Percentiles rank a stretch among this genome's conserved stretches.
These are phyloP conservation scores for Ustilago crameri DNA, from an alignment of 1,284 basidiomycete species.

Conservation along the genomic window DNA sequence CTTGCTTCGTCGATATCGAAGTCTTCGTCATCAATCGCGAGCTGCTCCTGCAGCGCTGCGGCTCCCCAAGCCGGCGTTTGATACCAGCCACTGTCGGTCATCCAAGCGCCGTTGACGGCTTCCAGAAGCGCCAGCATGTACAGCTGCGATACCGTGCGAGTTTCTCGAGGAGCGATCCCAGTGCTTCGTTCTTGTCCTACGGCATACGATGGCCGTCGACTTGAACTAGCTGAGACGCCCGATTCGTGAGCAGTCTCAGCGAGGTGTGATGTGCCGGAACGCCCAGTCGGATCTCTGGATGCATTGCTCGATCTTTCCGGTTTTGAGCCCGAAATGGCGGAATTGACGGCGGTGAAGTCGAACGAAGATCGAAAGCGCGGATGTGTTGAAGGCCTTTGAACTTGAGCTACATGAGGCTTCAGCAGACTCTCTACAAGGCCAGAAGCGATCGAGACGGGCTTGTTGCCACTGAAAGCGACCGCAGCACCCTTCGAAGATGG, in stretches of 20 bases:
- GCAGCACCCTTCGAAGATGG: slow-evolving; percentile 23
- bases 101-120: slow-evolving; percentile 39
- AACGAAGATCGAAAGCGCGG: slow-evolving; percentile 33
- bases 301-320: neutral
- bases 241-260: slow-evolving; percentile 11
- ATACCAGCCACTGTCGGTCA: slow-evolving; percentile 39
- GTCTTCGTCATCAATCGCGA: slow-evolving; percentile 24
- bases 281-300: neutral
- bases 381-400: neutral
- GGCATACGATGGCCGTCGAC: slow-evolving; percentile 15
- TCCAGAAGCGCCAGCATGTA: slow-evolving; percentile 37
- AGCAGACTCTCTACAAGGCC: slow-evolving; percentile 26
- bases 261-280: neutral
- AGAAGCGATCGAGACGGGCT: slow-evolving; percentile 20
- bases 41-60: slow-evolving; percentile 16
- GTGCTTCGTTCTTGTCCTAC: neutral
- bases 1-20: slow-evolving; percentile 15
- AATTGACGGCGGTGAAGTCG: slow-evolving; percentile 15
- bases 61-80: slow-evolving; percentile 30
- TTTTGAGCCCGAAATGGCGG: neutral
- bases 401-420: slow-evolving; percentile 20
- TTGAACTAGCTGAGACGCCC: slow-evolving; percentile 11
- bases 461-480: slow-evolving; percentile 16
- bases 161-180: slow-evolving; percentile 1
- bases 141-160: slow-evolving; percentile 32